These are phyloP conservation scores for Xylariaceae sp. DNA, from an alignment of 2,329 filamentous ascomycete species.

Conservation along the genomic window DNA sequence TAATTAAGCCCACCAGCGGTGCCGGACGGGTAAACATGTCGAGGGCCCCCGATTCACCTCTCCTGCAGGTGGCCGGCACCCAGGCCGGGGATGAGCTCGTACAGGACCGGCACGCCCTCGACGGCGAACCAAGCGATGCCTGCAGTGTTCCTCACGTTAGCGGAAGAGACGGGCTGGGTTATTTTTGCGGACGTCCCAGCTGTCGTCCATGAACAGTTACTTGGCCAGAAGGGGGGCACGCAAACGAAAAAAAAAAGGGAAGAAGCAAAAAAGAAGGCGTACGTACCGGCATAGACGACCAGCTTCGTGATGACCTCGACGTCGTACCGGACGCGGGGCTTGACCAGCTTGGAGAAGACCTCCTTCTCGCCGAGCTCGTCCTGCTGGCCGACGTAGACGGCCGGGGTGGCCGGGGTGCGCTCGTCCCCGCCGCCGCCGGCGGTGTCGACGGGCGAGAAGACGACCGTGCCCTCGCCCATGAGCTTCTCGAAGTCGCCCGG, in stretches of 20 bases:
- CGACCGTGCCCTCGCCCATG: constrained; percentile 60
- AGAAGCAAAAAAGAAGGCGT: background rate
- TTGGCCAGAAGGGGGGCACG: too few species aligned
- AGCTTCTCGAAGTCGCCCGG: constrained; percentile 60
- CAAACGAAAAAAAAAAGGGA: background rate
- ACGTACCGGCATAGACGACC: constrained; percentile 83
- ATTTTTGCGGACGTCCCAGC: too few species aligned
- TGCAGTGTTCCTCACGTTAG: too few species aligned
- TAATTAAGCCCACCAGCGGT: too few species aligned
- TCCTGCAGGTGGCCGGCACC: constrained; percentile 23
- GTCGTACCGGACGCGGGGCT: constrained; percentile 87
- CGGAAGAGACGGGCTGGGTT: too few species aligned
- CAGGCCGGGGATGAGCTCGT: constrained; percentile 32
- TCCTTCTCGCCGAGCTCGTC: constrained; percentile 60
- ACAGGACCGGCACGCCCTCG: constrained; percentile 34
- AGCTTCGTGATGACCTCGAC: constrained; percentile 98
- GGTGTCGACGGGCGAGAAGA: constrained; percentile 26
- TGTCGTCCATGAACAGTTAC: too few species aligned
- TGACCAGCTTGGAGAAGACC: constrained; percentile 76
- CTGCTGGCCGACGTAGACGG: constrained; percentile 32
- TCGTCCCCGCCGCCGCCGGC: constrained; percentile 27
- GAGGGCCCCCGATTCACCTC: constrained; percentile 14
- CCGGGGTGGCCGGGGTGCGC: too few species aligned
- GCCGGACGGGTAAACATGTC: too few species aligned
- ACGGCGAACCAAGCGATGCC: constrained; percentile 30